These are phyloP conservation scores for Periconia sp. DNA, from an alignment of 2,329 filamentous ascomycete species.

Conservation along the genomic window DNA sequence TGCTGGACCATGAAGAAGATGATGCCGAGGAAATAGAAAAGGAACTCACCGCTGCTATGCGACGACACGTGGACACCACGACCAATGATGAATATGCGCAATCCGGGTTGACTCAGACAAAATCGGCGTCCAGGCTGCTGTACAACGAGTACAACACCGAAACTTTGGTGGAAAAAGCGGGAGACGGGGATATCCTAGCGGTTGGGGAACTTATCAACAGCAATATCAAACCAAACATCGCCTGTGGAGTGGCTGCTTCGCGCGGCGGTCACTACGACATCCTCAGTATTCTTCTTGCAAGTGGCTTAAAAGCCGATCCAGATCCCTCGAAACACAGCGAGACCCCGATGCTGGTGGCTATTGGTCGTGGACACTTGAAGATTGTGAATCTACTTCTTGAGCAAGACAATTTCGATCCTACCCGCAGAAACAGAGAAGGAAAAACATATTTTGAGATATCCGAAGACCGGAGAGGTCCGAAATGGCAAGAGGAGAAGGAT, in stretches of 20 bases:
- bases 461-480: slow-evolving; percentile 76
- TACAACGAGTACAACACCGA: slow-evolving; percentile 54
- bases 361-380: slow-evolving; percentile 82
- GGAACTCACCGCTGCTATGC: slow-evolving; percentile 63
- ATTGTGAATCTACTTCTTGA: slow-evolving; percentile 79
- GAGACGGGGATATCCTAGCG: slow-evolving; percentile 51
- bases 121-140: slow-evolving; percentile 46
- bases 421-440: slow-evolving; percentile 69
- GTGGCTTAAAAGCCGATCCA: slow-evolving; percentile 51
- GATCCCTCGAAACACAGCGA: slow-evolving; percentile 79
- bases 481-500: slow-evolving; percentile 86
- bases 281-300: slow-evolving; percentile 67
- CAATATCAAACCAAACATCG: slow-evolving; percentile 67
- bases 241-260: slow-evolving; percentile 87
- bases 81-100: slow-evolving; percentile 51
- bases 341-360: slow-evolving; percentile 91
- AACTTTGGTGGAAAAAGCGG: slow-evolving; percentile 51
- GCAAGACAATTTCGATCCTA: slow-evolving; percentile 80
- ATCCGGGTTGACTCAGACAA: slow-evolving; percentile 31
- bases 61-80: slow-evolving; percentile 48
- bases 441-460: slow-evolving; percentile 88
- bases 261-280: slow-evolving; percentile 89
- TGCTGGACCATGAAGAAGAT: slow-evolving; percentile 73
- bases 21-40: slow-evolving; percentile 81
- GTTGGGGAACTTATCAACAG: slow-evolving; percentile 52